A percentile compares a stretch with the other conserved stretches of the same genome.
phyloP scores from a whole-genome alignment of 352 stramenopile genomes.

The Phytophthora citricola region DNA sequence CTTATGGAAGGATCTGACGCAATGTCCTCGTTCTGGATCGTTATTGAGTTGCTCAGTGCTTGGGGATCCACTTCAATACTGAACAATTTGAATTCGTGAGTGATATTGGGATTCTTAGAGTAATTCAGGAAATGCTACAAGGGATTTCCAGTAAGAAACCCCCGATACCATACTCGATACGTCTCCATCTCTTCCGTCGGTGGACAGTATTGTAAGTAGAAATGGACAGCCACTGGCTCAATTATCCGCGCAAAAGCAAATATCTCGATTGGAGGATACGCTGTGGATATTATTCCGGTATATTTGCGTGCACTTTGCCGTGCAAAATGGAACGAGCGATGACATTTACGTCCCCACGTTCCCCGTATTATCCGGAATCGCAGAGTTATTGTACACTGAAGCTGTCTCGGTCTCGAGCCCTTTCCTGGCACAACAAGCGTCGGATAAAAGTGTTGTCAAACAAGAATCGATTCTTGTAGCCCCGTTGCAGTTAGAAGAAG shows the following conservation, averaged over 20 bases:
- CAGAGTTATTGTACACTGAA: constrained; percentile 36
- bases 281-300: constrained; percentile 50
- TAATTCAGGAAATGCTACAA: constrained; percentile 46
- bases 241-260: constrained; percentile 19
- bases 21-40: constrained; percentile 26
- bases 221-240: constrained; percentile 7
- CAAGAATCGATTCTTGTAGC: neutral
- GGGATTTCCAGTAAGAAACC: constrained; percentile 13
- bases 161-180: neutral
- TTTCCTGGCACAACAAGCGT: constrained; percentile 11
- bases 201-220: constrained; percentile 21
- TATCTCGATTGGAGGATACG: constrained; percentile 29
- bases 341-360: constrained; percentile 27
- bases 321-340: constrained; percentile 9
- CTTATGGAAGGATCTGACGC: constrained; percentile 25
- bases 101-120: constrained; percentile 48
- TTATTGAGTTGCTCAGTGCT: constrained; percentile 45
- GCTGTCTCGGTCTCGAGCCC: constrained; percentile 23
- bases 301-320: constrained; percentile 51
- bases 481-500: constrained; percentile 45
- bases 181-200: constrained; percentile 1
- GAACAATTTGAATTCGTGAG: constrained; percentile 63
- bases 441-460: neutral
- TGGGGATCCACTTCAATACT: constrained; percentile 47
- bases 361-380: constrained; percentile 25